Evolutionary conservation across 1,139 yeast genomes (phyloP), one percentile per base, ranked within the genome.

Genomic region (Blastobotrys elegans): DNA sequence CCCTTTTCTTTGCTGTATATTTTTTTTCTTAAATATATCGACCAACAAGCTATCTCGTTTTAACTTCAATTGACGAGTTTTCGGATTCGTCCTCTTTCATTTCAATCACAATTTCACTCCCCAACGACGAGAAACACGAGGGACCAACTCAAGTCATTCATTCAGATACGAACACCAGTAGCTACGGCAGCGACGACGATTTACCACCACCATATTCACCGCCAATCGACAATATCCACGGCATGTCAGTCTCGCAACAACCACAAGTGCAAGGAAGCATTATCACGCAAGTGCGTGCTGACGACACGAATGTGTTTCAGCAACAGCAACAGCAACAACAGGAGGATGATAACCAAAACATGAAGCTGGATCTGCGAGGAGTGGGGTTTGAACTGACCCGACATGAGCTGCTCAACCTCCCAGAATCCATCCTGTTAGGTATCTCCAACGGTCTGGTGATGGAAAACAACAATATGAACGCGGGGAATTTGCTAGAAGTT

Each of bases 381-480:
- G 67, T 64, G 16, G 63, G 68, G 51, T 86, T 83, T 64, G 77
- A 80, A 48, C 82, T 92, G 44, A 81, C 95, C 1, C 74, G 96
- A 54, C 96, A 88, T 57, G 96, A 88, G 63, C 75, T 92, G 56
- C 82, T 89, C 84, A 80, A 90, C 49, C 71, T 92, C 46, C 97
- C 98, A 1, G 97, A 94, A 65, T 81, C 92, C 54, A 82, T 94
- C 29, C 71, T 94, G 52, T 75, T 90, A 48, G 88, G 97, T 56
- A 47, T 94, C 82, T 66, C 97, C 14, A 86, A 87, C 56, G 97
- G 97, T 32, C 90, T 89, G 5, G 83, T 40, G 41, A 41, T 42
- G 38, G 17, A 5, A 33, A 21, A 29, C 41, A 34, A 30, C 29
- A 31, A 40, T 16, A 38, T 27, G 20, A 39, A 24, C 27, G 29